Evolutionary conservation across 2,329 filamentous ascomycete genomes (phyloP).

Genomic region (Ceratocystis diversiconidia): DNA sequence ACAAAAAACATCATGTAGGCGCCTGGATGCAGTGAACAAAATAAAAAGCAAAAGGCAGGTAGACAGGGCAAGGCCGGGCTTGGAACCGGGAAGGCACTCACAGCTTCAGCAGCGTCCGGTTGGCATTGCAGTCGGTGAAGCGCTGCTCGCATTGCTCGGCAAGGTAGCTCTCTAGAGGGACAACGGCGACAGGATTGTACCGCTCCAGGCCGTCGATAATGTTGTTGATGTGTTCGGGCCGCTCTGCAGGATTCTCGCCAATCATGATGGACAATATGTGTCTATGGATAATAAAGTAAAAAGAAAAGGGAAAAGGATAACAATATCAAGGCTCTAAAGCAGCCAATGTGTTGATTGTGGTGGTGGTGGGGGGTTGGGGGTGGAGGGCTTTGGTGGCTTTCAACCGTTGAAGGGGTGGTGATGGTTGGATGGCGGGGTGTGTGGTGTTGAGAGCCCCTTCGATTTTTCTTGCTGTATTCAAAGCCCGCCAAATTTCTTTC

Average conservation of each 20-base stretch:
- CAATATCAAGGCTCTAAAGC: slow-evolving; percentile 12
- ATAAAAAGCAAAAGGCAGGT: slow-evolving; percentile 19
- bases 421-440: slow-evolving; percentile 28
- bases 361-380: slow-evolving; percentile 22
- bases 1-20: slow-evolving; percentile 51
- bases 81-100: slow-evolving; percentile 40
- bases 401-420: slow-evolving; percentile 24
- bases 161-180: slow-evolving; percentile 87
- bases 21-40: slow-evolving; percentile 18
- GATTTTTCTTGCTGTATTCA: slow-evolving; percentile 7
- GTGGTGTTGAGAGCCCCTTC: slow-evolving; percentile 14
- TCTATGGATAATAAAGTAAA: slow-evolving; percentile 10
- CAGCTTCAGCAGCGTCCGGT: slow-evolving; percentile 92
- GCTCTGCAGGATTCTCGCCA: slow-evolving; percentile 76
- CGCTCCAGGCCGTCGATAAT: slow-evolving; percentile 96
- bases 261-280: slow-evolving; percentile 37
- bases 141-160: slow-evolving; percentile 87
- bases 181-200: slow-evolving; percentile 96
- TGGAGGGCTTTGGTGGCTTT: slow-evolving; percentile 16
- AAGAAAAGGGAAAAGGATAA: slow-evolving; percentile 22
- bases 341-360: slow-evolving; percentile 19
- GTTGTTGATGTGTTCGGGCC: slow-evolving; percentile 78
- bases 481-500: slow-evolving; percentile 11
- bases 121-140: slow-evolving; percentile 91
- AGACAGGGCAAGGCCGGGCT: neutral